Conservation (phyloP, 345 rosid genomes). For the Dipteronia dyeriana region DNA sequence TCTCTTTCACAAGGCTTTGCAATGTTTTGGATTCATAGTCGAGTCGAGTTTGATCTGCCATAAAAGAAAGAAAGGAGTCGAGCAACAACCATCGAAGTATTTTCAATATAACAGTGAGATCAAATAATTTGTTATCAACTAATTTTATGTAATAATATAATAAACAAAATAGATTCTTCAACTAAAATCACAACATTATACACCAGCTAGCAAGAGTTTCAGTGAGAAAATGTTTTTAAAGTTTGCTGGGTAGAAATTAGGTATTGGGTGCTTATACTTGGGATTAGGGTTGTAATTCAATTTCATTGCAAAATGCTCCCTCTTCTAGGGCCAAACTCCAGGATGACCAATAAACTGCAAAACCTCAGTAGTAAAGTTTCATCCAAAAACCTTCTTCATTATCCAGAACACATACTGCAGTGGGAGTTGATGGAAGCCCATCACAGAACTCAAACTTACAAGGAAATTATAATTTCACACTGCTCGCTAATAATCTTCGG, state of each 20-base stretch:
- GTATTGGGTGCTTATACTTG: background rate
- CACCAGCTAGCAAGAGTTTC: background rate
- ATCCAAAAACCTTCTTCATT: background rate
- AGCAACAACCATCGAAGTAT: background rate
- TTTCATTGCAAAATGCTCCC: background rate
- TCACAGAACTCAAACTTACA: background rate
- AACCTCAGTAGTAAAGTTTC: background rate
- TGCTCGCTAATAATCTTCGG: background rate
- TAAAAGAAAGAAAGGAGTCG: constrained; percentile 14
- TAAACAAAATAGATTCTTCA: background rate
- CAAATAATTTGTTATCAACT: background rate
- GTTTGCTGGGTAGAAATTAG: background rate
- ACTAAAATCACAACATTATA: background rate
- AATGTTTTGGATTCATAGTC: constrained; percentile 66
- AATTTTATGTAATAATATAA: background rate
- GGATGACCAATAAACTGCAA: background rate
- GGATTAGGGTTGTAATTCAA: background rate
- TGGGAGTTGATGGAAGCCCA: background rate
- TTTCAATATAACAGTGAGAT: background rate
- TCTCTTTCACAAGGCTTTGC: constrained; percentile 77
- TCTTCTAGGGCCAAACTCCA: background rate
- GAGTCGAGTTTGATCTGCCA: constrained; percentile 56
- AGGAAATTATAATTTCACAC: background rate
- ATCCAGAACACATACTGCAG: background rate
- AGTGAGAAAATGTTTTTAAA: background rate